Evolutionary conservation across 139 green algal genomes (phyloP), one percentile per base, ranked within the genome.

Genomic region (Micractinium conductrix): DNA sequence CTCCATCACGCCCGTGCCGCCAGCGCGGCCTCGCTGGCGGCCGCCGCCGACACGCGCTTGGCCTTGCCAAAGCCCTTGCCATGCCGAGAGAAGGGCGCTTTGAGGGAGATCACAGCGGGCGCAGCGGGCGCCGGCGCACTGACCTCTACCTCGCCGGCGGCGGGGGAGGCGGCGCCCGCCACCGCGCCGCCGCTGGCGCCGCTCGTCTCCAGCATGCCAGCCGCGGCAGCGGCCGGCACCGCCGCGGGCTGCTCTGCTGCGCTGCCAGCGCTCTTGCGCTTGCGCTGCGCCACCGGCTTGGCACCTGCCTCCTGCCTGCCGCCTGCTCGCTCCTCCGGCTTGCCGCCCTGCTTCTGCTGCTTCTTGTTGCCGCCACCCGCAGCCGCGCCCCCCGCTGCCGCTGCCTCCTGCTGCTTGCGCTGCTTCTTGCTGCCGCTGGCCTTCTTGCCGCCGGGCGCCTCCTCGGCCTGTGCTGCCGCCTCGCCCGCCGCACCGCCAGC

Each of bases 171-270:
- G 17, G 76, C 14, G 4, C 58, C 76, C 26, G 72, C 76, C 4
- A 58, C 58, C 2, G 58, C 76, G 76, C 58, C 72, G 48, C 30
- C 12, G 74, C 74, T 80, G 55, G 38, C 76, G 58, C 76, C 76
- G 76, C 76, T 82, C 22, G 76, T 53, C 33, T 82, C 76, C 53
- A 82, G 76, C 76, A 73, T 38, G 28, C 76, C 40, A 0, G 58
- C 58, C 1, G 76, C 76, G 8, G 76, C 76, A 16, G 76, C 76
- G 14, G 76, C 58, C 17, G 74, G 45, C 42, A n/a, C 48, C 45
- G 33, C n/a, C n/a, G 40, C 45, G 26, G 53, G 53, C 53, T 62
- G 53, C n/a, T n/a, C n/a, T n/a, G n/a, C n/a, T n/a, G 71, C 4
- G 28, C n/a, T n/a, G n/a, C 4, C 60, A 9, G 43, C 21, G n/a